A percentile compares a stretch with the other conserved stretches of the same genome.
Evolutionary conservation across 805 yeast species (phyloP).

Genomic region (Torulaspora microellipsoides): DNA sequence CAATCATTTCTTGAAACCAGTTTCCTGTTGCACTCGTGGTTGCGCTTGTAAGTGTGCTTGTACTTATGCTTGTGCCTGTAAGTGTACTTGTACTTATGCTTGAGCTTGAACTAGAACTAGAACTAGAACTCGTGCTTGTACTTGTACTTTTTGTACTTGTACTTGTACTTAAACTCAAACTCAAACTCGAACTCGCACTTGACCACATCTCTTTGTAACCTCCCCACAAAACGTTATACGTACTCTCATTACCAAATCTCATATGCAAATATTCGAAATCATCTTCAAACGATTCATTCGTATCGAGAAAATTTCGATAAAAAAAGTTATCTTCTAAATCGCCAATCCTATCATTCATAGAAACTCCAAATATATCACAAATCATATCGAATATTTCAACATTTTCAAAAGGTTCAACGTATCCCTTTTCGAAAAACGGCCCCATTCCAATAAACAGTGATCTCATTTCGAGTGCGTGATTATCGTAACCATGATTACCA

Average conservation of each 20-base stretch:
- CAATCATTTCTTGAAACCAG: constrained; percentile 13
- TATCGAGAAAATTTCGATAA: constrained; percentile 38
- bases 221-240: constrained; percentile 24
- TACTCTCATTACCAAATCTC: constrained; percentile 14
- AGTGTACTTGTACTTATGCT: constrained; percentile 1
- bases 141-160: background rate
- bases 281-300: constrained; percentile 50
- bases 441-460: constrained; percentile 78
- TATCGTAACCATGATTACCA: constrained; percentile 86
- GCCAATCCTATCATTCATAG: constrained; percentile 43
- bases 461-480: constrained; percentile 73
- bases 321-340: constrained; percentile 32
- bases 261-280: constrained; percentile 23
- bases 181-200: background rate
- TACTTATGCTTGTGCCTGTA: constrained; percentile 1
- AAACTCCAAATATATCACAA: constrained; percentile 55
- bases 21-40: constrained; percentile 7
- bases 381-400: constrained; percentile 68
- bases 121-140: background rate
- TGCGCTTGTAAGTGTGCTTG: constrained; percentile 8
- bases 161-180: constrained; percentile 10
- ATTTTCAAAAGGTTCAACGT: constrained; percentile 61
- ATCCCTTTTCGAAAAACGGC: constrained; percentile 54
- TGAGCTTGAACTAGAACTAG: background rate
- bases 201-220: constrained; percentile 12